These are phyloP conservation scores for Wallacemonas sp. DNA, from an alignment of 208 protist species.

Conservation along the genomic window DNA sequence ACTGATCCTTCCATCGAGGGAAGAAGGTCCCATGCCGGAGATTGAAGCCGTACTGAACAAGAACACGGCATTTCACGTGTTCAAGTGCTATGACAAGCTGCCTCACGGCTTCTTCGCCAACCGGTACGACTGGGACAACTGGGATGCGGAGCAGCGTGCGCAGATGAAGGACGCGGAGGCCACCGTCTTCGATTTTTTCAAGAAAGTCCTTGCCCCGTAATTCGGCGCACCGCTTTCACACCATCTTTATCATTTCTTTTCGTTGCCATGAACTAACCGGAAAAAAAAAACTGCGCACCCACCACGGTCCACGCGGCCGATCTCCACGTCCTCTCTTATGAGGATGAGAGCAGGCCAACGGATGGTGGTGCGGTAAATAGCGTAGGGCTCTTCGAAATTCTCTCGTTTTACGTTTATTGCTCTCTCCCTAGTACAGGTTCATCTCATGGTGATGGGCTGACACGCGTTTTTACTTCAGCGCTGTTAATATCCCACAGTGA, in stretches of 20 bases:
- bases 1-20: conserved; percentile 44
- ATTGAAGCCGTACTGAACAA: conserved; percentile 29
- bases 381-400: no score
- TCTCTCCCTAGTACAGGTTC: no score
- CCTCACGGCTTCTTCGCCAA: conserved; percentile 54
- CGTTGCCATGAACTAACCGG: not conserved
- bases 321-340: no score
- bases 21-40: conserved; percentile 37
- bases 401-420: no score
- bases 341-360: no score
- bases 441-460: no score
- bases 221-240: not conserved
- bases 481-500: no score
- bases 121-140: conserved; percentile 36
- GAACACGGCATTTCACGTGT: conserved; percentile 29
- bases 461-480: no score
- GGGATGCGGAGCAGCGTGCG: conserved; percentile 16
- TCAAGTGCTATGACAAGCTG: conserved; percentile 32
- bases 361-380: no score
- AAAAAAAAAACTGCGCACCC: not conserved
- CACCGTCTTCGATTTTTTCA: conserved; percentile 27
- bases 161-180: conserved; percentile 25
- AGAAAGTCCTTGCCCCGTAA: conserved; percentile 22
- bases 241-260: not conserved
- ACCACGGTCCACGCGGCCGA: no score